Evolutionary conservation across 306 rosid species (phyloP).

Genomic region (Psophocarpus tetragonolobus): DNA sequence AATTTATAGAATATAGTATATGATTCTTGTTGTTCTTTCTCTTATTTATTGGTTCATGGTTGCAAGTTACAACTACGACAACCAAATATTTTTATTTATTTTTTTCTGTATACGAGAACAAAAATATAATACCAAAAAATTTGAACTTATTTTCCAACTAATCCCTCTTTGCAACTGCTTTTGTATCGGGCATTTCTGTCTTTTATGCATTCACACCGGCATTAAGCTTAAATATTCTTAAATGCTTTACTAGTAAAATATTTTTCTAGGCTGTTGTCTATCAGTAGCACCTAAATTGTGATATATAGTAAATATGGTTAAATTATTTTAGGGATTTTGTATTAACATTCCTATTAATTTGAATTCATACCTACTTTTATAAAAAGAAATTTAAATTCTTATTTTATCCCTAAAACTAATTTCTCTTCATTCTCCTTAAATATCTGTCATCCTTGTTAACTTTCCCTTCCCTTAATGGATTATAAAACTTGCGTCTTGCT

Average conservation of each 20-base stretch:
- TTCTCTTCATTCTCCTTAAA: too few relatives aligned
- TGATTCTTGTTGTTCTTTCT: not conserved
- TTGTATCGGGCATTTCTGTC: not conserved
- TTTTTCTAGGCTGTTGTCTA: not conserved
- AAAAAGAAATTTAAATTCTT: too few relatives aligned
- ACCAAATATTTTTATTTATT: too few relatives aligned
- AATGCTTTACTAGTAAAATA: not conserved
- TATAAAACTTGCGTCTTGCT: too few relatives aligned
- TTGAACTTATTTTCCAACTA: not conserved
- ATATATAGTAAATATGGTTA: not conserved
- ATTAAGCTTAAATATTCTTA: not conserved
- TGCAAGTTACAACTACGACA: constrained; percentile 7
- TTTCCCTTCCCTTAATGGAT: too few relatives aligned
- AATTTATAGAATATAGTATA: not conserved
- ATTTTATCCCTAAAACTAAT: too few relatives aligned
- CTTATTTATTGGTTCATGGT: not conserved
- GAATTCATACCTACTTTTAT: too few relatives aligned
- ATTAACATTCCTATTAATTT: too few relatives aligned
- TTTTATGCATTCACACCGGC: too few relatives aligned
- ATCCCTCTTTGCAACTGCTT: not conserved
- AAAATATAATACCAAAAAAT: not conserved
- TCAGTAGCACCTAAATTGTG: not conserved
- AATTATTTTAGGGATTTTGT: not conserved
- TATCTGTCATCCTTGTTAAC: too few relatives aligned
- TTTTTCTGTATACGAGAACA: too few relatives aligned